Base-by-base conservation (phyloP, 1,284 basidiomycete genomes). In the Lentinula novae-zelandiae region DNA sequence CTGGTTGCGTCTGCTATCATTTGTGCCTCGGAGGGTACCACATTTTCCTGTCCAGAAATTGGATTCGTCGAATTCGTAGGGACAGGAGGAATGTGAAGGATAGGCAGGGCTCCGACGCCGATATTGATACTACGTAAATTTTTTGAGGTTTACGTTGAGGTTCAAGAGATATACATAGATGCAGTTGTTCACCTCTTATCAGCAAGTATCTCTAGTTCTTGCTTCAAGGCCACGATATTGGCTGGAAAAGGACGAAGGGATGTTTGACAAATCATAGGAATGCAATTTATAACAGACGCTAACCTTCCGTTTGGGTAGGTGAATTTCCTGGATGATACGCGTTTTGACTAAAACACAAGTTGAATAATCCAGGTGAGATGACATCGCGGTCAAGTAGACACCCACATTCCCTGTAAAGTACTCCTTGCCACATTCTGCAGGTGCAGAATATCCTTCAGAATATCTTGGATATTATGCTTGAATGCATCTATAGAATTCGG, bases 401-500 rank as follows among this genome's bases (percentile, higher is more conserved):
- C 81, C 61, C 65, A 86, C 84, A 85, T 83, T 39, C 78, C 78
- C 17, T 70, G 67, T n/a, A 84, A 67, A 4, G 80, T 76, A 51
- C 71, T 75, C 46, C 76, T 71, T 0, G 82, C 79, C 2, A 81
- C 68, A 7, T 66, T 69, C 62, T 81, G 81, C 2, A 85, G 69
- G 17, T 76, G 69, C 3, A 71, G 63, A 3, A 84, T 72, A n/a
- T 80, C 76, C 38, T 76, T 73, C 42, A 79, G 78, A 0, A 77
- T 74, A 20, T 79, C 57, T 54, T 77, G 75, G 6, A 85, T 73
- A 67, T 83, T 85, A 51, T 81, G 78, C 63, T 80, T 82, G 75
- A 87, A 85, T 12, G 76, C 64, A 42, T 80, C 79, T 1, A 81
- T 79, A 22, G 83, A 82, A 65, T 82, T 84, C 7, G 75, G 77